phyloP scores from a whole-genome alignment of 176 grass and related monocot species.

The Puya raimondii region DNA sequence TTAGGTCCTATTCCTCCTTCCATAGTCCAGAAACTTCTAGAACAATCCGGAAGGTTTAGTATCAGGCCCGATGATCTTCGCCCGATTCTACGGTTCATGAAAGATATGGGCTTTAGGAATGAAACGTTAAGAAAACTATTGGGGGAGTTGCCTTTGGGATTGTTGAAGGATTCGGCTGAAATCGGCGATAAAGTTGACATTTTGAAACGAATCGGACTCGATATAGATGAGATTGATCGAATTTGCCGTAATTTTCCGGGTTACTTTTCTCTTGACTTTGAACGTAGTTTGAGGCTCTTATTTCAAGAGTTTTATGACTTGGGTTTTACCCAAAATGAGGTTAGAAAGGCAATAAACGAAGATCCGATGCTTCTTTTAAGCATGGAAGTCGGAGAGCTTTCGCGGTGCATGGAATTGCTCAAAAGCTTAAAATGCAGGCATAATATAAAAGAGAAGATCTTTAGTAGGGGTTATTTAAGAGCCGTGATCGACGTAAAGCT shows the following conservation, averaged over 20 bases:
- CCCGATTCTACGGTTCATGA: slow-evolving; percentile 4
- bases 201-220: slow-evolving; percentile 20
- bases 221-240: slow-evolving; percentile 19
- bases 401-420: slow-evolving; percentile 39
- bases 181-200: slow-evolving; percentile 20
- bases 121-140: slow-evolving; percentile 20
- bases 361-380: slow-evolving; percentile 40
- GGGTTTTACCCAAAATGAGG: slow-evolving; percentile 25
- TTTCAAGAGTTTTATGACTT: slow-evolving; percentile 42
- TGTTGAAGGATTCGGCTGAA: slow-evolving; percentile 13
- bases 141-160: slow-evolving; percentile 15
- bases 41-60: slow-evolving; percentile 16
- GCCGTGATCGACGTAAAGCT: slow-evolving; percentile 39
- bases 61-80: slow-evolving; percentile 8
- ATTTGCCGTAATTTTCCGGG: slow-evolving; percentile 32
- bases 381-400: slow-evolving; percentile 54
- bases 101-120: slow-evolving; percentile 24
- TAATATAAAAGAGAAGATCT: slow-evolving; percentile 37
- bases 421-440: slow-evolving; percentile 51
- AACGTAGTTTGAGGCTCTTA: slow-evolving; percentile 26
- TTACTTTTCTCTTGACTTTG: slow-evolving; percentile 12
- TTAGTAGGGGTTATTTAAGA: slow-evolving; percentile 30
- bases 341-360: slow-evolving; percentile 30
- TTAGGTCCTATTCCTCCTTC: slow-evolving; percentile 8
- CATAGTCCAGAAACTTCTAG: slow-evolving; percentile 13